Evolutionary conservation across 2,329 filamentous ascomycete genomes (phyloP), one percentile per base, ranked within the genome.

Genomic region (Epichloe amarillans): DNA sequence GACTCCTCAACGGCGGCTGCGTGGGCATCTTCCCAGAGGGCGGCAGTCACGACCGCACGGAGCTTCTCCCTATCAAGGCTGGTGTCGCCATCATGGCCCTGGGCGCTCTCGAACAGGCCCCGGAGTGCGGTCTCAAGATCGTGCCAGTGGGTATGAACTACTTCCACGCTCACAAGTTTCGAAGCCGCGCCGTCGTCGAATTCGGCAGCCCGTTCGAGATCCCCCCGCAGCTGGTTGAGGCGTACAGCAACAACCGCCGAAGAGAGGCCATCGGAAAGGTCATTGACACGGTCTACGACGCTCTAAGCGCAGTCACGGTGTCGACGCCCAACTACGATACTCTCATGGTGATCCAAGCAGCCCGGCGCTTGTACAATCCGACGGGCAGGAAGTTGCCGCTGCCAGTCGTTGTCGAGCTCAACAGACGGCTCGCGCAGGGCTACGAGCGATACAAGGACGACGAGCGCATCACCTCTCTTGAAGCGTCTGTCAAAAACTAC

Each of bases 91-190:
- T 98, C 62, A 98, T 98, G 91, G 93, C 91, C 12, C 77, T 98
- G 37, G 91, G 91, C 39, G 85, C 93, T 1, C 74, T 97, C 48
- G 88, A 87, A 5, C 83, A 88, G 51, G 82, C 90, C 54, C 90
- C 90, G 3, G 77, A 91, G 56, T 95, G 88, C 62, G 88, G 87
- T 33, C 73, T 98, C 54, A 94, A 90, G 68, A 96, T 98, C 60
- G 88, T 98, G 23, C 93, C 93, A 3, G 90, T 93, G 48, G 91
- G 91, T 60, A 96, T 98, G 91, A 98, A 98, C 69, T 98, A 98
- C 69, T 98, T 98, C 70, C 91, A 97, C 68, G 87, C 91, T 0
- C 91, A 98, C 75, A 98, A 97, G 67, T 98, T 98, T 69, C 85
- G 91, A 44, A 97, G 91, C 56, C 81, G 93, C 64, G 93, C 91